Evolutionary conservation across 2,329 filamentous ascomycete genomes (phyloP).

Genomic region (Diaporthe sp.): DNA sequence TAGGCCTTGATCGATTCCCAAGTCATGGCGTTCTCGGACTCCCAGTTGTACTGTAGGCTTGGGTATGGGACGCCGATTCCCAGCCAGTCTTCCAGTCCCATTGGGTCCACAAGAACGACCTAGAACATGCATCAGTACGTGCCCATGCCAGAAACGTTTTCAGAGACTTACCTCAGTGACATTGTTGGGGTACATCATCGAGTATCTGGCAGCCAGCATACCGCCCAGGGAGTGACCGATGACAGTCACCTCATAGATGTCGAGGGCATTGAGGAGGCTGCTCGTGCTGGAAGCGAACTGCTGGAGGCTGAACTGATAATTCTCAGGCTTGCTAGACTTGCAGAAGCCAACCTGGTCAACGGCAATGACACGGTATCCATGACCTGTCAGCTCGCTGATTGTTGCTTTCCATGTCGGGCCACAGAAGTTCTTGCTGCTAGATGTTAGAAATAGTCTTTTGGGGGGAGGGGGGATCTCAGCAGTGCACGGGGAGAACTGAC

Average conservation of each 20-base stretch:
- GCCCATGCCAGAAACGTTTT: too few relatives aligned
- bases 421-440: conserved; percentile 20
- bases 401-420: conserved; percentile 11
- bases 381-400: conserved; percentile 13
- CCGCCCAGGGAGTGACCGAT: conserved; percentile 17
- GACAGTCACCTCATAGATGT: neutral
- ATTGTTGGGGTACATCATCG: conserved; percentile 19
- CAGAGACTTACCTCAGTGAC: conserved; percentile 12
- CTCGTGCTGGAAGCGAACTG: conserved; percentile 22
- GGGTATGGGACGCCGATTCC: conserved; percentile 2
- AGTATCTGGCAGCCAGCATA: conserved; percentile 21
- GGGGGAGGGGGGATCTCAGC: too few relatives aligned
- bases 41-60: conserved; percentile 9
- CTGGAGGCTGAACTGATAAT: conserved; percentile 12
- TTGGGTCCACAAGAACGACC: conserved; percentile 9
- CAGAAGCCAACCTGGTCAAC: conserved; percentile 24
- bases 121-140: neutral
- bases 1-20: conserved; percentile 17
- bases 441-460: neutral
- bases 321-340: conserved; percentile 21
- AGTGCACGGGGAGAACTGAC: neutral
- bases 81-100: conserved; percentile 21
- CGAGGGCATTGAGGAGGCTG: conserved; percentile 19
- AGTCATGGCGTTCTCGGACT: conserved; percentile 1
- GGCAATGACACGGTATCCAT: conserved; percentile 12